phyloP scores from a whole-genome alignment of 495 filamentous ascomycete genomes.

The Choiromyces venosus region DNA sequence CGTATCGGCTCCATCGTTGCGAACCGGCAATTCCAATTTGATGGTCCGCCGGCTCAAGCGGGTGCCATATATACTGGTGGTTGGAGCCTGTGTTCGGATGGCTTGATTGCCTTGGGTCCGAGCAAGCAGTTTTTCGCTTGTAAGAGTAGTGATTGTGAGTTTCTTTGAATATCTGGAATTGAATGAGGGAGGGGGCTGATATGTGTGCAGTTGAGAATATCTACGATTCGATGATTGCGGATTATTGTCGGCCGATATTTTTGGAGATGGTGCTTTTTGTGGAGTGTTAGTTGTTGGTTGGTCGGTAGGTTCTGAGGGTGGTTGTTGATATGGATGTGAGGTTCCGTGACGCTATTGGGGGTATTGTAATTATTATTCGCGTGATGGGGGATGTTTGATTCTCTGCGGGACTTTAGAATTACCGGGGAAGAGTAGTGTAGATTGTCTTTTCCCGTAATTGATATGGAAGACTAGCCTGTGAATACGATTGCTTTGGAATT shows the following conservation, averaged over 20 bases:
- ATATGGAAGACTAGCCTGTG: neutral
- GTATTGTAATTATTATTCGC: neutral
- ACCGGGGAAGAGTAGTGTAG: neutral
- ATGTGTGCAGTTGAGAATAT: constrained; percentile 28
- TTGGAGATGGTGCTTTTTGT: constrained; percentile 13
- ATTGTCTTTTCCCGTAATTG: neutral
- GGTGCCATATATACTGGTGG: constrained; percentile 64
- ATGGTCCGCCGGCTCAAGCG: constrained; percentile 58
- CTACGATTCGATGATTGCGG: constrained; percentile 29
- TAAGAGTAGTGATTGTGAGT: constrained; percentile 29
- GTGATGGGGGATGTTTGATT: neutral
- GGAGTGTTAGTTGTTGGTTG: neutral
- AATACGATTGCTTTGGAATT: neutral
- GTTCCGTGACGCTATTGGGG: neutral
- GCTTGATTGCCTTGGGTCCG: constrained; percentile 22
- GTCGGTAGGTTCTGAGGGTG: neutral
- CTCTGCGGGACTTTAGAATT: neutral
- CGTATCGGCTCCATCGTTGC: constrained; percentile 66
- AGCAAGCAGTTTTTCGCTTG: constrained; percentile 30
- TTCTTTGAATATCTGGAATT: neutral
- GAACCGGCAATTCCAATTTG: constrained; percentile 75
- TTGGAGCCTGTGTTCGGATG: constrained; percentile 54
- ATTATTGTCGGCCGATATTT: constrained; percentile 23
- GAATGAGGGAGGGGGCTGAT: neutral
- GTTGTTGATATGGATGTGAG: neutral